These are phyloP conservation scores for Botrytis aclada DNA, from an alignment of 2,329 filamentous ascomycete species.

Conservation along the genomic window DNA sequence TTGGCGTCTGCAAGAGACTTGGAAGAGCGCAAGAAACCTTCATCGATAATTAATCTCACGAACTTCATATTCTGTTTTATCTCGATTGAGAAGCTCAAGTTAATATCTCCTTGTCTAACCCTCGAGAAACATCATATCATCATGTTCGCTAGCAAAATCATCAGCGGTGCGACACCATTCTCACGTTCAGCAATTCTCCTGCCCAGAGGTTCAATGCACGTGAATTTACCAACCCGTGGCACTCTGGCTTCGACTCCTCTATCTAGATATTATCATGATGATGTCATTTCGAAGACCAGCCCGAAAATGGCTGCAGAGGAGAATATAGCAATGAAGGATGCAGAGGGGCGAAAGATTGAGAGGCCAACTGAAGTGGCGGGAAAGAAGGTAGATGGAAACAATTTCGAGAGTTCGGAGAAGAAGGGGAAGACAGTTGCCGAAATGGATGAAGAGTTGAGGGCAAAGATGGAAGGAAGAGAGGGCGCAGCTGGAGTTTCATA, in stretches of 20 bases:
- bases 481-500: constrained; percentile 68
- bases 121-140: neutral
- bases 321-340: no score
- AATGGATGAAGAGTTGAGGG: constrained; percentile 62
- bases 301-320: no score
- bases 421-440: constrained; percentile 56
- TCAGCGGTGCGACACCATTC: neutral
- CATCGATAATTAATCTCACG: neutral
- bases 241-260: neutral
- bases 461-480: constrained; percentile 71
- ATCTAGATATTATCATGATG: neutral
- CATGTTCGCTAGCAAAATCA: neutral
- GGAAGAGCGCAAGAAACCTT: neutral
- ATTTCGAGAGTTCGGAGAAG: neutral
- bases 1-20: neutral
- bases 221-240: neutral
- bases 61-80: neutral
- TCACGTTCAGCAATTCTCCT: neutral
- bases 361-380: neutral
- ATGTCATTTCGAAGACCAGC: neutral
- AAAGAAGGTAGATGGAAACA: neutral
- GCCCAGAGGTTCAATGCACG: neutral
- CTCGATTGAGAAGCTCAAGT: neutral
- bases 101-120: neutral
- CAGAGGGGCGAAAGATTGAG: neutral